Evolutionary conservation across 1,284 basidiomycete genomes (phyloP), one percentile per base, ranked within the genome.

Genomic region (Ceratobasidium papillatum): DNA sequence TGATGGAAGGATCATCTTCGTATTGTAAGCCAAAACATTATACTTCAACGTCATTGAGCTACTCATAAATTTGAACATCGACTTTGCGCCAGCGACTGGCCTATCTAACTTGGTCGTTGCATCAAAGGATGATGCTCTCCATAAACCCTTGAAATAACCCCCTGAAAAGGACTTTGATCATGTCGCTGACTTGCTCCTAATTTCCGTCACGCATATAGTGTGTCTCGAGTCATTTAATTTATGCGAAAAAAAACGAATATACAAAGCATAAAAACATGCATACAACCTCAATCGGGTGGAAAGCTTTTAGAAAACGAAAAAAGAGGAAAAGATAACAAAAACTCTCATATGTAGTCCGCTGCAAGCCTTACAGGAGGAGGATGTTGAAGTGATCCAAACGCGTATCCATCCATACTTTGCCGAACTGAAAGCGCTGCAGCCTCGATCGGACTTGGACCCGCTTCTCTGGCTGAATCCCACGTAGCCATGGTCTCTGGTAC

Each of bases 341-440:
- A 47, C 3, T 3, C 49, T 69, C 41, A 69, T 19, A 69, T 69
- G 32, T 30, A 69, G 19, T 69, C 66, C 49, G 34, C 25, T 5
- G 66, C 66, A 32, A 69, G 51, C 30, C 66, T 69, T 27, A 36
- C 66, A 12, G 36, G 22, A 22, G 66, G 66, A 36, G 66, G 66
- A 19, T 38, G 27, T 14, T 58, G 38, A 22, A 51, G 51, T 32
- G 38, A 27, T 3, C 49, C 32, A 45, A 69, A 69, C 25, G 66
- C 66, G 30, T 56, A 69, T 8, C 27, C 49, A 25, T 58, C 66
- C 34, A 54, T 34, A 22, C 66, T 69, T 51, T 51, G 51, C 45
- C 66, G 47, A 54, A 69, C 38, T 51, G 66, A 56, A 25, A 69
- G 51, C 52, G 66, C 66, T 25, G 51, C 66, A 56, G 66, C 66